Evolutionary conservation across 371 early-diverging fungal genomes (phyloP), one percentile per base, ranked within the genome.

Genomic region (Zychaea mexicana): DNA sequence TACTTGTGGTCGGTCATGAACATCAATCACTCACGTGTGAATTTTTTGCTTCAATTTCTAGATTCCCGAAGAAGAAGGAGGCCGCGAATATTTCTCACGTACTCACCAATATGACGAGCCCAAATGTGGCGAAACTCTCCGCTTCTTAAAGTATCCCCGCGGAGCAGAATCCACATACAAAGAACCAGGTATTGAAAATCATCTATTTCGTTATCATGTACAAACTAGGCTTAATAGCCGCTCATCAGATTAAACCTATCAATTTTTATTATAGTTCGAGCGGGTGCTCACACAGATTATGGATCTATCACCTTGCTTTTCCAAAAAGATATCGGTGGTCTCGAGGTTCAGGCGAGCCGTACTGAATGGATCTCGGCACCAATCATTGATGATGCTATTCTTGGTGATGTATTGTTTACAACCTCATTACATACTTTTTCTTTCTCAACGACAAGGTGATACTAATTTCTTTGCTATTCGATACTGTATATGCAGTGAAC

Each of bases 241-340:
- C 12, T 39, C 17, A 39, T 39, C 39, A n/a, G n/a, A 9, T 39
- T 17, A 39, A 12, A 9, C 9, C 39, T n/a, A n/a, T n/a, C 28
- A 17, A 6, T 24, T 21, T 33, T 0, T 17, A 30, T 27, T 22
- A 28, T 28, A 32, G 64, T 57, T 2, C 56, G 64, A 30, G 45
- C 64, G 15, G 64, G 64, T 5, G 46, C 64, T 1, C 82, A 84
- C 52, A 74, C 86, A 3, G 89, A 89, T 66, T 89, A 86, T 65
- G 90, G 90, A 8, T 71, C 78, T 5, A 58, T 87, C 26, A 89
- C 90, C 4, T 60, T 90, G n/a, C 66, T 88, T 42, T 85, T 88
- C 69, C 87, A 87, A 63, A 79, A 83, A 61, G 81, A 82, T 24
- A 77, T 82, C 42, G 73, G 76, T 17, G 89, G 90, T 8, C 76